Evolutionary conservation across 371 early-diverging fungal species (phyloP).

Genomic region (Mucor mucedo): DNA sequence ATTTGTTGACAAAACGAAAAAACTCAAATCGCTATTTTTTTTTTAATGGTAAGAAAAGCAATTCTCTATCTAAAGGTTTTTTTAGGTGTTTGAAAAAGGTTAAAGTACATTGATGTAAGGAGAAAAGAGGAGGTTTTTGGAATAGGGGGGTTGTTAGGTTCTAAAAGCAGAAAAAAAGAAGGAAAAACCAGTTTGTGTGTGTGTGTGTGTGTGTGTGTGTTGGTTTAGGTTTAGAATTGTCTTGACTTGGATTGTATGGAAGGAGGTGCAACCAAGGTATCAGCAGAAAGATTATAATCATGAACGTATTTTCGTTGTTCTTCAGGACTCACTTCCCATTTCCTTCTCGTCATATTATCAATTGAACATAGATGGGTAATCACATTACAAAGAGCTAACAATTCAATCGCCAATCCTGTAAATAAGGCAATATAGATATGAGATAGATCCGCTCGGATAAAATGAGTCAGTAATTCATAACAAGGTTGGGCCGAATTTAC

Average conservation of each 20-base stretch:
- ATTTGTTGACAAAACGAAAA: too few relatives aligned
- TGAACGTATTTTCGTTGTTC: conserved; percentile 11
- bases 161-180: not conserved
- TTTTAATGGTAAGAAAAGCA: too few relatives aligned
- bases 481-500: conserved; percentile 38
- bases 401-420: conserved; percentile 37
- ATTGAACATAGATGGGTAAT: conserved; percentile 38
- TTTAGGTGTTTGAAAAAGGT: not conserved
- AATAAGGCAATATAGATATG: conserved; percentile 42
- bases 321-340: conserved; percentile 25
- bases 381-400: conserved; percentile 41
- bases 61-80: not conserved
- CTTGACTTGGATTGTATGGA: conserved; percentile 16
- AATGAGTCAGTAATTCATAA: conserved; percentile 30
- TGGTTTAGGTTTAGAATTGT: conserved; percentile 2
- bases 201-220: not conserved
- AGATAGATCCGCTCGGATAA: conserved; percentile 29
- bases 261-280: conserved; percentile 12
- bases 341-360: conserved; percentile 5
- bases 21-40: too few relatives aligned
- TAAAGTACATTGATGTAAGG: conserved; percentile 6
- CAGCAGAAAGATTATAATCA: conserved; percentile 18
- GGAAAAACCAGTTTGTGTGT: conserved; percentile 1
- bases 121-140: not conserved
- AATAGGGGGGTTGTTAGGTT: not conserved